Conservation (phyloP, 2,329 filamentous ascomycete species). For the Alternaria consortialis region DNA sequence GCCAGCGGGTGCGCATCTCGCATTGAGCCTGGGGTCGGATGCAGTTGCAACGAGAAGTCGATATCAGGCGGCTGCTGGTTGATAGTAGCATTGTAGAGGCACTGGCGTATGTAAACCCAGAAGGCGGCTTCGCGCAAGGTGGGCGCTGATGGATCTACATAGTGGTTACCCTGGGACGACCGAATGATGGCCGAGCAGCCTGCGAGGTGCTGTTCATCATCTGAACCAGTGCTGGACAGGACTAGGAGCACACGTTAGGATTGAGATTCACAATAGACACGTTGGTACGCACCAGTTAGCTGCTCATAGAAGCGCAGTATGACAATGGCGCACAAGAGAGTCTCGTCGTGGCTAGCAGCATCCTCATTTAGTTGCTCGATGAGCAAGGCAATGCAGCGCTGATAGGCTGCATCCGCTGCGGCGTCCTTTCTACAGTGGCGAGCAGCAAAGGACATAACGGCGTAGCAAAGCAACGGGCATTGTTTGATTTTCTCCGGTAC, state of each 20-base stretch:
- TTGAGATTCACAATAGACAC: background rate
- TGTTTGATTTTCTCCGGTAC: slow-evolving; percentile 38
- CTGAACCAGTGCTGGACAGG: slow-evolving; percentile 33
- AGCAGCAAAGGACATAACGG: slow-evolving; percentile 40
- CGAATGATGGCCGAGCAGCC: slow-evolving; percentile 43
- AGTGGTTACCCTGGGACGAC: slow-evolving; percentile 34
- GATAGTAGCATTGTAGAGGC: slow-evolving; percentile 43
- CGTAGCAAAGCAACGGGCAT: slow-evolving; percentile 38
- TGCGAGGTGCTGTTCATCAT: slow-evolving; percentile 39
- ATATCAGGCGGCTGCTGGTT: slow-evolving; percentile 42
- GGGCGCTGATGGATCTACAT: slow-evolving; percentile 41
- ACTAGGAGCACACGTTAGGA: slow-evolving; percentile 21
- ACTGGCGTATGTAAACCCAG: slow-evolving; percentile 46
- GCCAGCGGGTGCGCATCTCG: slow-evolving; percentile 34
- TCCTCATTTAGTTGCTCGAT: slow-evolving; percentile 39
- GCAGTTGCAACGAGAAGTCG: slow-evolving; percentile 37
- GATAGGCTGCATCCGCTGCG: slow-evolving; percentile 34
- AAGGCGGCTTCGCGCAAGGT: slow-evolving; percentile 44
- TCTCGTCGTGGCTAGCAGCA: slow-evolving; percentile 38
- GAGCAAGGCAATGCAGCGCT: slow-evolving; percentile 38
- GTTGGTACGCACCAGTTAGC: slow-evolving; percentile 29
- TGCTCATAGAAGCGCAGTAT: slow-evolving; percentile 45
- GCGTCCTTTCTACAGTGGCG: slow-evolving; percentile 33
- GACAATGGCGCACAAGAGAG: slow-evolving; percentile 41
- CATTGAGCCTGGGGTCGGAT: slow-evolving; percentile 31